Conservation (phyloP, 768 basidiomycete genomes). For the Tricholoma furcatifolium region DNA sequence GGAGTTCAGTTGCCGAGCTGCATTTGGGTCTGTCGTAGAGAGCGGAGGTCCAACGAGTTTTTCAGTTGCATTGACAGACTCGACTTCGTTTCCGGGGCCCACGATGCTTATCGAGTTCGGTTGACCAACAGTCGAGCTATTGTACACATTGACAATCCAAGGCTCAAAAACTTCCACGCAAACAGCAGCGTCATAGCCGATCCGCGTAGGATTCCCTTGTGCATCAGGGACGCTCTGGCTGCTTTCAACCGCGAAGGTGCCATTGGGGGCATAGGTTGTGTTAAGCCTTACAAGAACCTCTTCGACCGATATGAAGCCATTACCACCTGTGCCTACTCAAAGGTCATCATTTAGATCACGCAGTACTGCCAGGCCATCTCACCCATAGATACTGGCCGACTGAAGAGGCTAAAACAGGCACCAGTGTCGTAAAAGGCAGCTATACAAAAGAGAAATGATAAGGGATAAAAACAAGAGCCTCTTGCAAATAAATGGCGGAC, state of each 20-base stretch:
- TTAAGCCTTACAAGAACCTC: constrained; percentile 35
- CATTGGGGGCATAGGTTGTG: constrained; percentile 30
- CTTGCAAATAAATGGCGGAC: constrained; percentile 11
- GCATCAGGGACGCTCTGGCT: constrained; percentile 18
- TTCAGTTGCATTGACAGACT: constrained; percentile 19
- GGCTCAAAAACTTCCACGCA: constrained; percentile 41
- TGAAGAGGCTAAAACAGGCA: constrained; percentile 21
- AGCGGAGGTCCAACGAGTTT: constrained; percentile 18
- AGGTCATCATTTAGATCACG: neutral
- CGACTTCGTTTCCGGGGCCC: constrained; percentile 26
- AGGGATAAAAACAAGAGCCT: neutral
- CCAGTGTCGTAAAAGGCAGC: constrained; percentile 35
- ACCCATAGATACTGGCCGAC: constrained; percentile 27
- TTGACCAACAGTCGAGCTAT: constrained; percentile 28
- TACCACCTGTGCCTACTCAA: constrained; percentile 25
- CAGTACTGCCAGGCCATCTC: neutral
- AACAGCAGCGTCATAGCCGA: constrained; percentile 39
- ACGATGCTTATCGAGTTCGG: constrained; percentile 31
- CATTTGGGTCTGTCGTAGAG: constrained; percentile 16
- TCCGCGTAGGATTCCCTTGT: constrained; percentile 26
- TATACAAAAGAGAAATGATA: constrained; percentile 6
- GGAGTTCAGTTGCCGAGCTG: constrained; percentile 27
- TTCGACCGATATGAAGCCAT: constrained; percentile 34
- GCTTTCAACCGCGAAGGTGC: constrained; percentile 25
- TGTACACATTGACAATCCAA: constrained; percentile 38